Evolutionary conservation across 2,329 filamentous ascomycete genomes (phyloP).

Genomic region (Chaetomium olivaceum): DNA sequence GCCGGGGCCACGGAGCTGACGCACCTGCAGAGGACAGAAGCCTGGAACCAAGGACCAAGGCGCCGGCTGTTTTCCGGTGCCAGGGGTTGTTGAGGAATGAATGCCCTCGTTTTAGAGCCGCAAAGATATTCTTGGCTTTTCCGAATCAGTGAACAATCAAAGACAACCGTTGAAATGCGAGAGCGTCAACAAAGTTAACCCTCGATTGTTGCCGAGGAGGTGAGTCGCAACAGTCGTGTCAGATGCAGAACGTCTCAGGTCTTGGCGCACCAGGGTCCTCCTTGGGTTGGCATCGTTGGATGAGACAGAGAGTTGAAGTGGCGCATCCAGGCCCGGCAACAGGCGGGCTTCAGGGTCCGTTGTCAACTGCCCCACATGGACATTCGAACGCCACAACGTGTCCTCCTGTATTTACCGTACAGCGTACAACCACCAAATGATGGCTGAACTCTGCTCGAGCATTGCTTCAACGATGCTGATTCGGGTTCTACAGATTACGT

Average conservation of each 20-base stretch:
- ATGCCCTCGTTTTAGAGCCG: slow-evolving; percentile 1
- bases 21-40: slow-evolving; percentile 21
- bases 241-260: slow-evolving; percentile 25
- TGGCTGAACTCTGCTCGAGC: not conserved
- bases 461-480: not conserved
- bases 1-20: slow-evolving; percentile 18
- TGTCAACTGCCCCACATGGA: slow-evolving; percentile 12
- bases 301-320: slow-evolving; percentile 18
- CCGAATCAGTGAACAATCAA: not conserved
- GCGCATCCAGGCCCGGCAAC: slow-evolving; percentile 11
- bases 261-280: slow-evolving; percentile 23
- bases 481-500: not conserved
- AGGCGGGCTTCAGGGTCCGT: slow-evolving; percentile 15
- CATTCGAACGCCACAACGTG: slow-evolving; percentile 20
- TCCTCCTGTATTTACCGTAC: slow-evolving; percentile 8
- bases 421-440: not conserved
- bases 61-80: slow-evolving; percentile 13
- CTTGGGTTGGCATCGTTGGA: slow-evolving; percentile 11
- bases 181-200: slow-evolving; percentile 1
- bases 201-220: slow-evolving; percentile 12
- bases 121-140: not conserved
- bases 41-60: slow-evolving; percentile 23
- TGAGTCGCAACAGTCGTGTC: slow-evolving; percentile 26
- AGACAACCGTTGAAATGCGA: not conserved
- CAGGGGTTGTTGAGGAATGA: not conserved